A percentile compares a stretch with the other conserved stretches of the same genome.
Evolutionary conservation across 495 filamentous ascomycete species (phyloP).

Genomic region (Penicillium argentinense): DNA sequence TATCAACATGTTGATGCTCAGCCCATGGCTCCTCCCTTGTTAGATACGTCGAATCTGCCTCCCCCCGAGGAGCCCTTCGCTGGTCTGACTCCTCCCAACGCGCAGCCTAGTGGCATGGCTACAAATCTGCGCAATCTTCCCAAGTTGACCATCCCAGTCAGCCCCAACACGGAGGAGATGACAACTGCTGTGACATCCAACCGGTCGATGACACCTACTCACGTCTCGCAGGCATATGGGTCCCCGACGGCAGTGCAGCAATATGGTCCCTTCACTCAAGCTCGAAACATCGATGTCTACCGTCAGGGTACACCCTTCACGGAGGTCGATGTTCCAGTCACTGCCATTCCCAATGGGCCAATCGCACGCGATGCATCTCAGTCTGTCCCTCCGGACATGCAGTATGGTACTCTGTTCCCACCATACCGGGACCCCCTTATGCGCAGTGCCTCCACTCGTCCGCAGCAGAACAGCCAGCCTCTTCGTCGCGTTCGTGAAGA

Average conservation of each 20-base stretch:
- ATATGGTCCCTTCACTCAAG: slow-evolving; percentile 6
- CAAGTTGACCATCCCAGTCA: slow-evolving; percentile 55
- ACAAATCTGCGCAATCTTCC: slow-evolving; percentile 54
- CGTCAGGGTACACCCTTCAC: slow-evolving; percentile 79
- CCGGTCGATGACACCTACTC: slow-evolving; percentile 17
- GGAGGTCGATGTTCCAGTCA: slow-evolving; percentile 86
- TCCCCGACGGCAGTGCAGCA: slow-evolving; percentile 9
- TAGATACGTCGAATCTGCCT: neutral
- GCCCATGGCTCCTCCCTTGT: neutral
- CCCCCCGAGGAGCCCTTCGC: neutral
- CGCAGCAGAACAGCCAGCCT: neutral
- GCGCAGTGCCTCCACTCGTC: neutral
- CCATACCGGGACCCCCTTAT: slow-evolving; percentile 5
- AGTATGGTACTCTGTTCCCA: slow-evolving; percentile 33
- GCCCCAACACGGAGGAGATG: slow-evolving; percentile 14
- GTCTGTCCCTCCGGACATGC: slow-evolving; percentile 93
- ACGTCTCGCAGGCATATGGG: neutral
- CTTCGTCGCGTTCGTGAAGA: slow-evolving; percentile 22
- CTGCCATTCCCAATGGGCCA: slow-evolving; percentile 66
- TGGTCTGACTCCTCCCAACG: neutral
- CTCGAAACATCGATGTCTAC: slow-evolving; percentile 37
- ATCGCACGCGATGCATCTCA: slow-evolving; percentile 73
- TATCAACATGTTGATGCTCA: slow-evolving; percentile 57
- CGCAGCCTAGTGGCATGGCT: slow-evolving; percentile 10
- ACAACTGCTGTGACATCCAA: slow-evolving; percentile 15